A percentile compares a stretch with the other conserved stretches of the same genome.
phyloP scores from a whole-genome alignment of 106 monocot genomes.

The Apostasia ramifera region DNA sequence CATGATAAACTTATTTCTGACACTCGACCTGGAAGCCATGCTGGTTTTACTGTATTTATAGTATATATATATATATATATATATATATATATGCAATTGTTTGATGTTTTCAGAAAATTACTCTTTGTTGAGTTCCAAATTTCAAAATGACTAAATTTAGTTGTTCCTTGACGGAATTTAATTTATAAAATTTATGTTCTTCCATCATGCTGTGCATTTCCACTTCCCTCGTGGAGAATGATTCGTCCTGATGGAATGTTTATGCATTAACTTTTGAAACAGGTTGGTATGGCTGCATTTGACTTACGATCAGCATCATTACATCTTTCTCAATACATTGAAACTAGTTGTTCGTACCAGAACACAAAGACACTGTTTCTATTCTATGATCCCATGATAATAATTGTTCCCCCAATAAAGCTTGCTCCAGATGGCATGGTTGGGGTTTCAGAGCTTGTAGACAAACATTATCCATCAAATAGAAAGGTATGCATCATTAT shows the following conservation, averaged over 20 bases:
- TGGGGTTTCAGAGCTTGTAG: conserved; percentile 83
- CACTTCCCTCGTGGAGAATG: neutral
- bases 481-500: conserved; percentile 54
- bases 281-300: conserved; percentile 99
- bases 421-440: conserved; percentile 86
- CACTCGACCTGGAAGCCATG: too few species aligned
- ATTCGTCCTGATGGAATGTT: neutral
- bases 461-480: conserved; percentile 60
- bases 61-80: too few species aligned
- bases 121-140: too few species aligned
- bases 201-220: neutral
- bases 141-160: too few species aligned
- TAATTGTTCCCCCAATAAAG: conserved; percentile 82
- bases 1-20: too few species aligned
- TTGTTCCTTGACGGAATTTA: too few species aligned
- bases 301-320: conserved; percentile 91
- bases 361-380: conserved; percentile 90
- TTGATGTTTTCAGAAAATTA: too few species aligned
- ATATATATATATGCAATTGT: too few species aligned
- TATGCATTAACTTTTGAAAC: conserved; percentile 5
- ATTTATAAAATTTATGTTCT: neutral
- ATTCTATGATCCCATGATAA: conserved; percentile 87
- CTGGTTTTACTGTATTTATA: too few species aligned
- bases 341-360: conserved; percentile 97
- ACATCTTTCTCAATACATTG: conserved; percentile 97